Evolutionary conservation across 2,329 filamentous ascomycete genomes (phyloP).

Genomic region (Fusarium clavum): DNA sequence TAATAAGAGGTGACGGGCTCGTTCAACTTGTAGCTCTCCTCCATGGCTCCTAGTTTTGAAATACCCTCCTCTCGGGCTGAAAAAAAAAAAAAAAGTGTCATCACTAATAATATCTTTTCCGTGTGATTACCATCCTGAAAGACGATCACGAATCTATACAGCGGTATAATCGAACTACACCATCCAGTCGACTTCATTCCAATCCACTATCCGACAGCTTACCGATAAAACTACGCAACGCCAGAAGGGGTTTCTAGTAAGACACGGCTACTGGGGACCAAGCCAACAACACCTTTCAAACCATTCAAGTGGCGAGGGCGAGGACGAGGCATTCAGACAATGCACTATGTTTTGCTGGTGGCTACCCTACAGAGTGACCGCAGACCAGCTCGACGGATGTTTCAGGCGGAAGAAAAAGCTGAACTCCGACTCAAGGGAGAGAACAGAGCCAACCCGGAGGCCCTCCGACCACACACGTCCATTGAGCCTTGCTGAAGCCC

Average conservation of each 20-base stretch:
- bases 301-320: not conserved
- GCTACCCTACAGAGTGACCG: slow-evolving; percentile 19
- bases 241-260: slow-evolving; percentile 6
- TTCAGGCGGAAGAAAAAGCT: slow-evolving; percentile 10
- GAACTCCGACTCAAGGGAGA: slow-evolving; percentile 13
- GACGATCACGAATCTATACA: not conserved
- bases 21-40: slow-evolving; percentile 23
- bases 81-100: not conserved
- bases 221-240: not conserved
- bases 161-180: not conserved
- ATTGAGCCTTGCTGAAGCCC: not conserved
- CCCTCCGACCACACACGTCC: not conserved
- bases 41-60: not conserved
- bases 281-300: not conserved
- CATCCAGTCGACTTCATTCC: slow-evolving; percentile 11
- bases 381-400: slow-evolving; percentile 2
- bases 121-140: not conserved
- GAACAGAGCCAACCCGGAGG: not conserved
- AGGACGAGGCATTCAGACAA: slow-evolving; percentile 15
- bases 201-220: slow-evolving; percentile 3
- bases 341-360: not conserved
- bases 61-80: not conserved
- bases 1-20: slow-evolving; percentile 25
- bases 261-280: slow-evolving; percentile 6
- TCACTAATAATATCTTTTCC: not conserved